Percentiles rank a stretch among this genome's conserved stretches.
Conservation (phyloP, 2,329 filamentous ascomycete genomes). For the Zymoseptoria crescenta region DNA sequence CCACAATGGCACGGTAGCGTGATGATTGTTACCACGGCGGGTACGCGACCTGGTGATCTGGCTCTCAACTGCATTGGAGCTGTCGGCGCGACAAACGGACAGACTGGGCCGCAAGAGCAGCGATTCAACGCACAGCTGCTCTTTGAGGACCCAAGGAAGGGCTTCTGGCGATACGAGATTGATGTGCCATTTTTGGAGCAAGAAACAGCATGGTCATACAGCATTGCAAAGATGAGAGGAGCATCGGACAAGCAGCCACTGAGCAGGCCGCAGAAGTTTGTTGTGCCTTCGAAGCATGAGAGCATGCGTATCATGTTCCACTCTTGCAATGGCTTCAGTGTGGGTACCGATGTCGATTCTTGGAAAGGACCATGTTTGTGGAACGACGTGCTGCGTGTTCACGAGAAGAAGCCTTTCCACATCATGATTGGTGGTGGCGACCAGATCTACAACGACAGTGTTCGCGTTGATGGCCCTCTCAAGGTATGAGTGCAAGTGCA, state of each 20-base stretch:
- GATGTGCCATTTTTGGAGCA: constrained; percentile 59
- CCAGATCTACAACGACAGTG: constrained; percentile 70
- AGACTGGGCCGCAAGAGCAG: constrained; percentile 21
- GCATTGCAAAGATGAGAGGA: constrained; percentile 54
- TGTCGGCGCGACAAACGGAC: constrained; percentile 25
- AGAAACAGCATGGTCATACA: constrained; percentile 74
- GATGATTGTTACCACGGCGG: constrained; percentile 69
- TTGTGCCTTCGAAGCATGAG: constrained; percentile 51
- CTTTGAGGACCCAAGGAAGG: constrained; percentile 51
- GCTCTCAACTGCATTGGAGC: constrained; percentile 47
- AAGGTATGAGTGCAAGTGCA: not conserved
- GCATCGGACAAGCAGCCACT: constrained; percentile 17
- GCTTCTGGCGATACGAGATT: constrained; percentile 53
- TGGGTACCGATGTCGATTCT: constrained; percentile 55
- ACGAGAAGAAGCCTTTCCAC: constrained; percentile 53
- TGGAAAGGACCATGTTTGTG: constrained; percentile 54
- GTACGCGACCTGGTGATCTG: constrained; percentile 55
- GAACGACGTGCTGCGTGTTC: constrained; percentile 57
- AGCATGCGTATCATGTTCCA: constrained; percentile 65
- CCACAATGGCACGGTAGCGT: constrained; percentile 76
- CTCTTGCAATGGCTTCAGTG: constrained; percentile 61
- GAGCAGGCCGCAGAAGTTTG: constrained; percentile 42
- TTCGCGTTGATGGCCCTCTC: constrained; percentile 76
- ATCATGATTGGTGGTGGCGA: constrained; percentile 84
- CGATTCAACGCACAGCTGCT: constrained; percentile 47